Percentiles rank a stretch among this genome's conserved stretches.
These are phyloP conservation scores for Syncephalastrum monosporum DNA, from an alignment of 371 early-diverging fungal genomes.

Conservation along the genomic window DNA sequence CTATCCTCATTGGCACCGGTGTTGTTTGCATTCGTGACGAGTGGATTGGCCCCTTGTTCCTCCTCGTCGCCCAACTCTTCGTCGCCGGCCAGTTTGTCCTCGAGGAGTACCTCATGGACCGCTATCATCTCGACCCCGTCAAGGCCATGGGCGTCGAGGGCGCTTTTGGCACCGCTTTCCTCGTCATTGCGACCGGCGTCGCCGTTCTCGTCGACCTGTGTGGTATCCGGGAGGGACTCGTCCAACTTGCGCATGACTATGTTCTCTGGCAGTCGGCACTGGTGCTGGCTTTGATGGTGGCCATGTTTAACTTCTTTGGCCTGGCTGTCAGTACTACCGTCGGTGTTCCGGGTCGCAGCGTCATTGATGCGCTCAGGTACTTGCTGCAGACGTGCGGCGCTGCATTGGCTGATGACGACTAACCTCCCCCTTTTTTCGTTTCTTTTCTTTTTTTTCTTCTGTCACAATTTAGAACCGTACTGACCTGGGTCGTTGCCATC, in stretches of 20 bases:
- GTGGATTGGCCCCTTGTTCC: constrained; percentile 32
- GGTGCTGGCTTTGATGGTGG: constrained; percentile 37
- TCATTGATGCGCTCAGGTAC: constrained; percentile 45
- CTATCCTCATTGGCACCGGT: constrained; percentile 32
- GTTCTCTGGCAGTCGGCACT: constrained; percentile 41
- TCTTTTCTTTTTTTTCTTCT: constrained; percentile 6
- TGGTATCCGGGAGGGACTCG: constrained; percentile 27
- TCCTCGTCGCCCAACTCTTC: constrained; percentile 40
- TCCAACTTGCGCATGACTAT: constrained; percentile 20
- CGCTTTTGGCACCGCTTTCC: constrained; percentile 32
- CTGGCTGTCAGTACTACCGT: constrained; percentile 38
- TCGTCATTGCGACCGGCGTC: constrained; percentile 20
- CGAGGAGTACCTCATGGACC: constrained; percentile 49
- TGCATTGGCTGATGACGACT: background rate
- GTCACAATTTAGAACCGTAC: constrained; percentile 26
- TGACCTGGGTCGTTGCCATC: constrained; percentile 44
- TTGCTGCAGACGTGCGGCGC: background rate
- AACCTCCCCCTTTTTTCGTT: background rate
- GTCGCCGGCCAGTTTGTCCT: constrained; percentile 43
- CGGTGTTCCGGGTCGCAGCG: constrained; percentile 43
- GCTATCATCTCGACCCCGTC: constrained; percentile 39
- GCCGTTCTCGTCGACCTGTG: constrained; percentile 22
- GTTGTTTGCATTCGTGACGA: constrained; percentile 19
- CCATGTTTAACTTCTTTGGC: constrained; percentile 47
- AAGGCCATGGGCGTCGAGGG: constrained; percentile 51